Conservation (phyloP, 768 basidiomycete genomes). For the Chalciporus sphaerocephalus region DNA sequence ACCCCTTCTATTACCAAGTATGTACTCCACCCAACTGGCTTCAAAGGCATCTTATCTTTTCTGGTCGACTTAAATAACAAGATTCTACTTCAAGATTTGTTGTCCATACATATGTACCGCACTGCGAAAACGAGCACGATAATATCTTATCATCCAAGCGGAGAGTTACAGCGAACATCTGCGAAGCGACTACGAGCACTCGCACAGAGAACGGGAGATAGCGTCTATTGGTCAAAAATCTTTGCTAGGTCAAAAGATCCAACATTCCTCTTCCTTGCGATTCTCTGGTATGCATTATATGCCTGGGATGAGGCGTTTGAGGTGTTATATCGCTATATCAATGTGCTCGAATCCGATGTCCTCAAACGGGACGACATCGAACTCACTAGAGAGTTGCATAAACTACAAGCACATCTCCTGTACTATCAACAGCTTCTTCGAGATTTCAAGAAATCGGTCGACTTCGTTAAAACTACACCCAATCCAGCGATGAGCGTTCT, state of each 20-base stretch:
- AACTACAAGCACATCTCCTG: constrained; percentile 54
- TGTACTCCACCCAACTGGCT: constrained; percentile 1
- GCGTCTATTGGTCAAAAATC: constrained; percentile 35
- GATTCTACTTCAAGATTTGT: constrained; percentile 40
- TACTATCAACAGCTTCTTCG: constrained; percentile 52
- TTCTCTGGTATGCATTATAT: constrained; percentile 58
- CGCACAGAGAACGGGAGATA: constrained; percentile 27
- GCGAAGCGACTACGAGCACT: constrained; percentile 29
- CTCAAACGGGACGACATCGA: constrained; percentile 38
- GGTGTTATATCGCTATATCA: constrained; percentile 46
- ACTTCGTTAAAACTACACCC: constrained; percentile 43
- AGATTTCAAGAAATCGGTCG: constrained; percentile 48
- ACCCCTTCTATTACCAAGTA: constrained; percentile 40
- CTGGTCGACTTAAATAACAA: constrained; percentile 8
- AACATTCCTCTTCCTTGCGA: constrained; percentile 49
- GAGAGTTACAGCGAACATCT: constrained; percentile 22
- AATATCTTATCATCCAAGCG: constrained; percentile 31
- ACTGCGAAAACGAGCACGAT: constrained; percentile 24
- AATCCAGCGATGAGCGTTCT: constrained; percentile 45
- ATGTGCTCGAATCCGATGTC: constrained; percentile 44
- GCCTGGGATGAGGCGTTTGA: constrained; percentile 62
- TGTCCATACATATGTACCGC: constrained; percentile 51
- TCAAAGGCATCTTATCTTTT: not conserved
- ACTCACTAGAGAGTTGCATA: constrained; percentile 52
- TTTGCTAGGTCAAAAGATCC: constrained; percentile 38